Evolutionary conservation across 495 filamentous ascomycete genomes (phyloP), one percentile per base, ranked within the genome.

Genomic region (Aspergillus mulundensis): DNA sequence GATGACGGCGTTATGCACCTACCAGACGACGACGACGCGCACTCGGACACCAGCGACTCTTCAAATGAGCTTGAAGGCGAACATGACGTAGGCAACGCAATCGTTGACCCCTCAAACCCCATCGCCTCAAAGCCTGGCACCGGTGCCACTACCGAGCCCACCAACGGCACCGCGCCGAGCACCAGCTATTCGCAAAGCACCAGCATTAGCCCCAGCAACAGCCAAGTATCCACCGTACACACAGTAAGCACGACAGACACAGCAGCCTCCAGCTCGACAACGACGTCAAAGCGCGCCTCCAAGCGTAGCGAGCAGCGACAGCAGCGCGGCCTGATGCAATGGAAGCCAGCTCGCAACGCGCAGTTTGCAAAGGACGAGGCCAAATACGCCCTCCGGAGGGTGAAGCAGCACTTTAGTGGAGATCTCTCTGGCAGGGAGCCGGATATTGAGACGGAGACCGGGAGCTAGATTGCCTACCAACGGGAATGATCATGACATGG

Each of bases 241-340:
- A 16, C 34, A 10, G 36, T 41, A 10, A 41, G 34, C 34, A 50
- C 48, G 4, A 28, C 25, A 18, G 48, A 38, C 34, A 50, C 48
- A 3, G 8, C 25, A 18, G 48, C 34, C 1, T 57, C 54, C 1
- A 38, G 39, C 40, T 50, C 50, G 18, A 66, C 55, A 16, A 61
- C 51, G n/a, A 32, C 64, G 20, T 60, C 56, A 1, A 70, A 75
- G 30, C 67, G 65, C 50, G 70, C 70, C 6, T 77, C 77, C 40
- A 66, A 65, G 53, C 75, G 72, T 25, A 80, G 68, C 28, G 79
- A 82, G 56, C 73, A 79, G 52, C 66, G 78, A 12, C 76, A 77
- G 65, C 71, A 80, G 47, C 74, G 79, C 23, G 79, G 79, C 1
- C 47, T 82, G 57, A 76, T 79, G 76, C 79, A 82, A 63, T 82